Evolutionary conservation across 2,329 filamentous ascomycete species (phyloP), one percentile per base, ranked within the genome.

Genomic region (Diaporthe humulicola): DNA sequence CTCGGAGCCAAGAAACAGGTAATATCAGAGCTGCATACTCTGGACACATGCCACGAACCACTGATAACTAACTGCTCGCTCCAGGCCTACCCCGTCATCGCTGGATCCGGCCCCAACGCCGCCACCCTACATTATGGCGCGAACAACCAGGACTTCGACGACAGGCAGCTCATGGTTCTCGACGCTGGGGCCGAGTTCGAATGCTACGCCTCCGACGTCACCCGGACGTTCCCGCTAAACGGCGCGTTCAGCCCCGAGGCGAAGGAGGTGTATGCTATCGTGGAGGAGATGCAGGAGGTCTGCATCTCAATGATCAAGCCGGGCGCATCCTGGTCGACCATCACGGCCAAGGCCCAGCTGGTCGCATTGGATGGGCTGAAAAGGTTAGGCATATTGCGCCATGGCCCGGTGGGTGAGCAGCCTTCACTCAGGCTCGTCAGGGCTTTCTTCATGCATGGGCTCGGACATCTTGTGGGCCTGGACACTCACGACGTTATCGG

Each of bases 131-230:
- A 99, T 84, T 99, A 99, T 83, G 89, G 90, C 57, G 90, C 89
- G 71, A 98, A 99, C 81, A 89, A 97, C 79, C 89, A 93, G 79
- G 84, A 91, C 1, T 89, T 98, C 25, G 85, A 85, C 3, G 91
- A 92, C 36, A 90, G 92, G 74, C 91, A 96, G 80, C 88, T 96
- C 40, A 86, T 98, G 42, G 92, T 97, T 28, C 87, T 99, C 6
- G 96, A 99, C 81, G 96, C 96, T 1, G 96, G 95, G 3, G 93
- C 92, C 78, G 96, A 98, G 83, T 98, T 92, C 84, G 86, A 92
- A 66, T 93, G 93, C 78, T 98, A 99, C 82, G 95, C 95, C 40
- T 94, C 93, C 74, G 96, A 98, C 83, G 92, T 98, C 38, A 98
- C 97, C 0, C 91, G 96, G 50, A 97, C 96, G 0, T 91, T 98